phyloP scores from a whole-genome alignment of 139 green algal species.

The Closterium sp. region DNA sequence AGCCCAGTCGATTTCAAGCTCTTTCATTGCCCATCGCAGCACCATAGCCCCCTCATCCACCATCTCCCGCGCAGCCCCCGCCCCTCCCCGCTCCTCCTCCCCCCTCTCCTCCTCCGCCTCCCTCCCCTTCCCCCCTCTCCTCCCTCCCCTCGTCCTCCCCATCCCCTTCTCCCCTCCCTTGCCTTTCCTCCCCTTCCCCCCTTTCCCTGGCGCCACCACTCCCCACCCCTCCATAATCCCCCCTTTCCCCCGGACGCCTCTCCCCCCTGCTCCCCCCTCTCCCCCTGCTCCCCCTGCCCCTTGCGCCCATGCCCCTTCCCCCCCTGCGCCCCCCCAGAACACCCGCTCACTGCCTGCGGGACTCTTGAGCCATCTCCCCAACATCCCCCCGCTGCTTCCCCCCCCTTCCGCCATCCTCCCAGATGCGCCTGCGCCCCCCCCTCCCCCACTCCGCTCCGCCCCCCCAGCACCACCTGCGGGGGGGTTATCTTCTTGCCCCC shows the following conservation, averaged over 20 bases:
- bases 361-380: neutral
- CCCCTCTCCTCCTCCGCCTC: neutral
- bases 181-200: neutral
- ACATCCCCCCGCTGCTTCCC: neutral
- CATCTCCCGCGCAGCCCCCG: neutral
- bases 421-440: neutral
- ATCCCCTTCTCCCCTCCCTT: neutral
- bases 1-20: neutral
- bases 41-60: neutral
- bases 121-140: neutral
- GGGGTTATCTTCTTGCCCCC: neutral
- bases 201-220: neutral
- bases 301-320: neutral
- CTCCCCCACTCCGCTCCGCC: neutral
- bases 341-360: neutral
- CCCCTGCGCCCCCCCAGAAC: neutral
- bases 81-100: neutral
- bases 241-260: neutral
- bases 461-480: neutral
- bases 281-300: neutral
- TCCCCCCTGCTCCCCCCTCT: neutral
- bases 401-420: neutral
- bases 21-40: neutral
- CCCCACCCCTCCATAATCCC: neutral
- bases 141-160: neutral